These are phyloP conservation scores for Amphibolis antarctica DNA, from an alignment of 106 monocot genomes.

Conservation along the genomic window DNA sequence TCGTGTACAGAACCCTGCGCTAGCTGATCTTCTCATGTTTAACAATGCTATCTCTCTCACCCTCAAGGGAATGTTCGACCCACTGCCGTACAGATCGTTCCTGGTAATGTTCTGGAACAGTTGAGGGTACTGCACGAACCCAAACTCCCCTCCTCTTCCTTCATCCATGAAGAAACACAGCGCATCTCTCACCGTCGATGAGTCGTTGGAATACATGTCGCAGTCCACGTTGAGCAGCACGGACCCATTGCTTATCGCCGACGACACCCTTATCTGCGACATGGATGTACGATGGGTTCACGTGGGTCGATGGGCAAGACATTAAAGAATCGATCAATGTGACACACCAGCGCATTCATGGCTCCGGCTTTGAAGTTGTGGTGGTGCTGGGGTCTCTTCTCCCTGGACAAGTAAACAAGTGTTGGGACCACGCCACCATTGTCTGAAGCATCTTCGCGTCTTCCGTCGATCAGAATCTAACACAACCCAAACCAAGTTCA, in stretches of 20 bases:
- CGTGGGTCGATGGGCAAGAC: background rate
- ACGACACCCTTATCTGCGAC: slow-evolving; percentile 51
- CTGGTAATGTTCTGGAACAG: slow-evolving; percentile 26
- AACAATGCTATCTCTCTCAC: too few species aligned
- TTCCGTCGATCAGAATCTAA: slow-evolving; percentile 59
- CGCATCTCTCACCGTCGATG: slow-evolving; percentile 33
- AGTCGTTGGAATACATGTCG: slow-evolving; percentile 67
- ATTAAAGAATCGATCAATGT: background rate
- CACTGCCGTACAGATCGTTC: slow-evolving; percentile 25
- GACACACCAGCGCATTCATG: slow-evolving; percentile 49
- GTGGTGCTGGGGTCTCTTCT: slow-evolving; percentile 40
- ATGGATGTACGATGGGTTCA: background rate
- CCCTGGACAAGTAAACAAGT: slow-evolving; percentile 65
- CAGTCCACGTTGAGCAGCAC: slow-evolving; percentile 64
- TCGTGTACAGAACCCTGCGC: too few species aligned
- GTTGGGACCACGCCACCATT: slow-evolving; percentile 38
- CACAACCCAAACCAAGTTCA: too few species aligned
- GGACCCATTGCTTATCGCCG: slow-evolving; percentile 55
- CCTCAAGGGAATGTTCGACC: slow-evolving; percentile 15
- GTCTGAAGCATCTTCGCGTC: slow-evolving; percentile 17
- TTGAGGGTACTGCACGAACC: slow-evolving; percentile 36
- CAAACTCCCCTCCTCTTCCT: slow-evolving; percentile 24
- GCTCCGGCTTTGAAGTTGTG: slow-evolving; percentile 84
- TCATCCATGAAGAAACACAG: slow-evolving; percentile 46
- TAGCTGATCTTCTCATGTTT: too few species aligned